These are phyloP conservation scores for Avena atlantica DNA, from an alignment of 176 grass and related monocot species.

Conservation along the genomic window DNA sequence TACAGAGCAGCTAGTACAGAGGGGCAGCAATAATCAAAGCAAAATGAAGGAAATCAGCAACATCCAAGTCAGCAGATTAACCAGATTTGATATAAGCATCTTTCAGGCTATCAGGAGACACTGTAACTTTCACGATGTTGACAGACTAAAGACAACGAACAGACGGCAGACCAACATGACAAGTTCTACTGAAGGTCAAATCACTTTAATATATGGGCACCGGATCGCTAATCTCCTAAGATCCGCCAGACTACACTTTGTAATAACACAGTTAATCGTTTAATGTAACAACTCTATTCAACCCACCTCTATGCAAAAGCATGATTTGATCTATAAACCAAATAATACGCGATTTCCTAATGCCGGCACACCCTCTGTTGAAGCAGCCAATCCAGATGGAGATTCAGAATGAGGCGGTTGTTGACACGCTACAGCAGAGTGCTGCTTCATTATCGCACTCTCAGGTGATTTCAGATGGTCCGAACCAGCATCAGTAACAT, in stretches of 20 bases:
- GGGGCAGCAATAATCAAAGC: neutral
- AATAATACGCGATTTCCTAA: constrained; percentile 13
- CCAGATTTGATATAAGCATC: neutral
- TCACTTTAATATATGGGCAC: constrained; percentile 36
- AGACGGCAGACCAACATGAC: neutral
- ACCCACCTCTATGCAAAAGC: constrained; percentile 8
- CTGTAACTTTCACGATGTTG: neutral
- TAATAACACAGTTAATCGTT: constrained; percentile 6
- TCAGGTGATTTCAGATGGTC: constrained; percentile 27
- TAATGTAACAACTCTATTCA: constrained; percentile 8
- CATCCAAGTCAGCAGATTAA: neutral
- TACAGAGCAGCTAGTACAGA: neutral
- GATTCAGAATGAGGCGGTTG: neutral
- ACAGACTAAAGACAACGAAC: constrained; percentile 13
- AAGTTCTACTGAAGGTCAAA: constrained; percentile 8
- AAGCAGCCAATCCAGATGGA: constrained; percentile 5
- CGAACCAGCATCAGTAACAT: neutral
- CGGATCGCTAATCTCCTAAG: constrained; percentile 29
- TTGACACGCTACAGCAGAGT: neutral
- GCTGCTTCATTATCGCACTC: neutral
- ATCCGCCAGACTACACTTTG: neutral
- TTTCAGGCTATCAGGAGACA: neutral
- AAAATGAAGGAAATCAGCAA: neutral
- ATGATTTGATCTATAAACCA: constrained; percentile 38
- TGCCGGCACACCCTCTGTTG: constrained; percentile 26